Percentiles rank a stretch among this genome's conserved stretches.
These are phyloP conservation scores for Apophysomyces ossiformis DNA, from an alignment of 371 early-diverging fungal genomes.

Conservation along the genomic window DNA sequence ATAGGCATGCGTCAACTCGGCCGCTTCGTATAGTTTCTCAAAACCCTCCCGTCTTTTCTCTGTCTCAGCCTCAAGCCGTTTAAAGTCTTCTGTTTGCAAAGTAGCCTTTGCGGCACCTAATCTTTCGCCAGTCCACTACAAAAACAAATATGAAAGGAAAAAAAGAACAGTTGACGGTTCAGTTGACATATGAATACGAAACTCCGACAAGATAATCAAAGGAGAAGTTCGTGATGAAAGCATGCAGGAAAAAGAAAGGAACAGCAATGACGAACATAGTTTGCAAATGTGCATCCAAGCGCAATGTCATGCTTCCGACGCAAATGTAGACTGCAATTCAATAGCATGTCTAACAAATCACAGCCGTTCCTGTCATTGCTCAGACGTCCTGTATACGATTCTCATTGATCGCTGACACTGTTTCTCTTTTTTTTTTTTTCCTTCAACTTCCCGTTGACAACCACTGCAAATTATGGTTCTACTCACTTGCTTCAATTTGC, in stretches of 20 bases:
- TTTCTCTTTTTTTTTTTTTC: conserved; percentile 7
- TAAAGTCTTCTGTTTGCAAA: conserved; percentile 51
- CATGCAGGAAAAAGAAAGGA: not conserved
- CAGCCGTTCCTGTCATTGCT: no score
- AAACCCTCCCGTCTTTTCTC: conserved; percentile 37
- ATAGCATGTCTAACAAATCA: no score
- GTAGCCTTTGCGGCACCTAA: conserved; percentile 55
- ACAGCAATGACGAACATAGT: not conserved
- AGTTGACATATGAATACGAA: not conserved
- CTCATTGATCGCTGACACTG: not conserved
- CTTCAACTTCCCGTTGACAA: not conserved
- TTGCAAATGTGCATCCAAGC: not conserved
- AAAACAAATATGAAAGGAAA: not conserved
- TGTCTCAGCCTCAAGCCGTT: conserved; percentile 39
- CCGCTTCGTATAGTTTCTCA: conserved; percentile 40
- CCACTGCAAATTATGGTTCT: not conserved
- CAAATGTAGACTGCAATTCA: no score
- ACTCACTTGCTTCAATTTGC: conserved; percentile 10
- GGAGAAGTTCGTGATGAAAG: not conserved
- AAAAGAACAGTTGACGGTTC: not conserved
- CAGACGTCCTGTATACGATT: no score
- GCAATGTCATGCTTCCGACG: not conserved
- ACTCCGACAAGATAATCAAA: not conserved
- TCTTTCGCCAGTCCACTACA: conserved; percentile 56
- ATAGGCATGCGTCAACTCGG: conserved; percentile 26